Evolutionary conservation across 257 asterid genomes (phyloP).

Genomic region (Gentiana macrophylla): DNA sequence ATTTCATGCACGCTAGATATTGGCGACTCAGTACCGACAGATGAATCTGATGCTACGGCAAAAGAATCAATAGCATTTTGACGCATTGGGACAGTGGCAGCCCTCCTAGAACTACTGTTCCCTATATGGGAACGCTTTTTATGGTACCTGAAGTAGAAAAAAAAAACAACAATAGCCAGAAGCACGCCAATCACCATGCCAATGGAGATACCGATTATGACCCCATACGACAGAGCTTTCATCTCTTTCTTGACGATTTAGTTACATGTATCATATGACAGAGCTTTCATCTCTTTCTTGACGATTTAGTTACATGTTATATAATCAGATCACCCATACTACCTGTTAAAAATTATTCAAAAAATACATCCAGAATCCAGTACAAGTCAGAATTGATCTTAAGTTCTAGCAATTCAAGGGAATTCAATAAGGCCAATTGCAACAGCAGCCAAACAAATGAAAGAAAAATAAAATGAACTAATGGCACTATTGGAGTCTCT

Average conservation of each 20-base stretch:
- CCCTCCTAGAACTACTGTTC: conserved; percentile 77
- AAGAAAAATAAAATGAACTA: too few species aligned
- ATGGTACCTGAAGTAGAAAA: conserved; percentile 45
- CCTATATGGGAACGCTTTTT: conserved; percentile 56
- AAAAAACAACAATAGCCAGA: conserved; percentile 55
- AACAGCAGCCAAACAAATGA: too few species aligned
- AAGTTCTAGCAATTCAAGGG: too few species aligned
- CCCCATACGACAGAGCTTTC: conserved; percentile 53
- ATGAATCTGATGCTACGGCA: conserved; percentile 63
- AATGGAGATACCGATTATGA: conserved; percentile 66
- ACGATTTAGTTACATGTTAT: too few species aligned
- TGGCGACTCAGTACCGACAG: conserved; percentile 72
- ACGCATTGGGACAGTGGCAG: conserved; percentile 63
- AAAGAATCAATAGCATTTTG: conserved; percentile 65
- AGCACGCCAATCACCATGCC: conserved; percentile 81
- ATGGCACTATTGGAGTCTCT: too few species aligned
- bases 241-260: conserved; percentile 31
- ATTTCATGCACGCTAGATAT: conserved; percentile 35
- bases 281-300: too few species aligned
- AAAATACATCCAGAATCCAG: too few species aligned
- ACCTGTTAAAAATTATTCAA: too few species aligned
- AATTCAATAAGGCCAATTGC: too few species aligned
- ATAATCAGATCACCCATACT: too few species aligned
- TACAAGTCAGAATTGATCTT: too few species aligned
- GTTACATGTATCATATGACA: neutral